A percentile compares a stretch with the other conserved stretches of the same genome.
Evolutionary conservation across 2,329 filamentous ascomycete genomes (phyloP).

Genomic region (Pseudocercospora pini-densiflorae): DNA sequence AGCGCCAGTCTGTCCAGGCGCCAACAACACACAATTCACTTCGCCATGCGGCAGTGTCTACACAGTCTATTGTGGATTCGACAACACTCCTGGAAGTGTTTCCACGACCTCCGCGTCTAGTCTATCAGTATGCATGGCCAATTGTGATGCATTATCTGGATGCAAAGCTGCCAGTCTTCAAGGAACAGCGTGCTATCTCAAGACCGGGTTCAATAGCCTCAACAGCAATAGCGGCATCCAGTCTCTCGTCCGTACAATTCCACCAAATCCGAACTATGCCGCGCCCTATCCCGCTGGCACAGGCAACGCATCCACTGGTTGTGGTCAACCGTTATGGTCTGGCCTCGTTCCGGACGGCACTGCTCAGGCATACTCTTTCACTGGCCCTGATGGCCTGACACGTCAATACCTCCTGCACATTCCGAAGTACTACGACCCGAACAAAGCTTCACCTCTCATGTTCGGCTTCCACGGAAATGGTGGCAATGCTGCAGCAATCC

Average conservation of each 20-base stretch:
- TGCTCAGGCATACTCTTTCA: slow-evolving; percentile 24
- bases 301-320: slow-evolving; percentile 31
- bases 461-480: slow-evolving; percentile 52
- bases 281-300: slow-evolving; percentile 17
- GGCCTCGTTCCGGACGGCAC: slow-evolving; percentile 28
- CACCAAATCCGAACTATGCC: slow-evolving; percentile 30
- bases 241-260: slow-evolving; percentile 12
- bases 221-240: slow-evolving; percentile 6
- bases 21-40: slow-evolving; percentile 19
- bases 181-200: slow-evolving; percentile 29
- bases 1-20: slow-evolving; percentile 12
- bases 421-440: slow-evolving; percentile 44
- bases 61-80: slow-evolving; percentile 26
- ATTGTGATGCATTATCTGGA: slow-evolving; percentile 20
- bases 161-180: slow-evolving; percentile 22
- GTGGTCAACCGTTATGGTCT: slow-evolving; percentile 28
- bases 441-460: slow-evolving; percentile 46
- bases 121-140: slow-evolving; percentile 25
- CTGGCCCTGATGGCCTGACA: slow-evolving; percentile 33
- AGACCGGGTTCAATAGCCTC: slow-evolving; percentile 20
- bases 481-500: slow-evolving; percentile 43
- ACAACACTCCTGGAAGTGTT: slow-evolving; percentile 19
- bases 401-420: slow-evolving; percentile 45
- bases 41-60: slow-evolving; percentile 26
- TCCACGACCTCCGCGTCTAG: slow-evolving; percentile 5